A percentile compares a stretch with the other conserved stretches of the same genome.
Evolutionary conservation across 352 stramenopile genomes (phyloP).

Genomic region (Globisporangium canariense): DNA sequence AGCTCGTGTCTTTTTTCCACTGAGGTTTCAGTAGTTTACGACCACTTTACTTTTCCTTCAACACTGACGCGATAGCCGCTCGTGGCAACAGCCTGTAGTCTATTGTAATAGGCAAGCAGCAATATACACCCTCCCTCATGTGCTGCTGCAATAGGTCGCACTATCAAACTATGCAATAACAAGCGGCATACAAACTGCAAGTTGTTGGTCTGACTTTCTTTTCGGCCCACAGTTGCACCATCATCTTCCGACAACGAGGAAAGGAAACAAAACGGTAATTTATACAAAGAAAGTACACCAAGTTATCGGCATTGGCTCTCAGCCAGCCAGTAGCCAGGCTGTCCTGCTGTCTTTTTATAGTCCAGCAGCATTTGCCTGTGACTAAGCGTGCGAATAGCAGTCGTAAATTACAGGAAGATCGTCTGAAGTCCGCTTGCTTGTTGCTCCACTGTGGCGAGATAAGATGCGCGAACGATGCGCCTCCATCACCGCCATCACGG

Average conservation of each 20-base stretch:
- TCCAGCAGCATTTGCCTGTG: neutral
- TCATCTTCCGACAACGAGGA: constrained; percentile 1
- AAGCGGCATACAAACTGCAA: neutral
- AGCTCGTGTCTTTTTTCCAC: constrained; percentile 14
- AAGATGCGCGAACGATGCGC: neutral
- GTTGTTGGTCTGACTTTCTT: constrained; percentile 8
- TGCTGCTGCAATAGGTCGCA: neutral
- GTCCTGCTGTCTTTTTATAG: constrained; percentile 8
- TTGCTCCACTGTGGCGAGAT: neutral
- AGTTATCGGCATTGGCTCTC: neutral
- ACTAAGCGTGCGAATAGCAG: neutral
- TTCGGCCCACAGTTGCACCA: constrained; percentile 8
- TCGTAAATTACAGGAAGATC: neutral
- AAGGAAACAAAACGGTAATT: constrained; percentile 6
- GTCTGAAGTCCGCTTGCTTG: neutral
- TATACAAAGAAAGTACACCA: constrained; percentile 14
- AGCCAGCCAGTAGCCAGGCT: neutral
- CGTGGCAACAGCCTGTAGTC: neutral
- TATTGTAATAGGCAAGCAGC: neutral
- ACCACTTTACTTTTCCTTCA: neutral
- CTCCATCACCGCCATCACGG: too few relatives aligned
- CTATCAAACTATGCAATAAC: neutral
- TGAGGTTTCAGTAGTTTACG: constrained; percentile 6
- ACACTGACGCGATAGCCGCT: neutral
- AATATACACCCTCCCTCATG: neutral